These are phyloP conservation scores for Tylopilus cervinicoccineus DNA, from an alignment of 768 basidiomycete genomes.

Conservation along the genomic window DNA sequence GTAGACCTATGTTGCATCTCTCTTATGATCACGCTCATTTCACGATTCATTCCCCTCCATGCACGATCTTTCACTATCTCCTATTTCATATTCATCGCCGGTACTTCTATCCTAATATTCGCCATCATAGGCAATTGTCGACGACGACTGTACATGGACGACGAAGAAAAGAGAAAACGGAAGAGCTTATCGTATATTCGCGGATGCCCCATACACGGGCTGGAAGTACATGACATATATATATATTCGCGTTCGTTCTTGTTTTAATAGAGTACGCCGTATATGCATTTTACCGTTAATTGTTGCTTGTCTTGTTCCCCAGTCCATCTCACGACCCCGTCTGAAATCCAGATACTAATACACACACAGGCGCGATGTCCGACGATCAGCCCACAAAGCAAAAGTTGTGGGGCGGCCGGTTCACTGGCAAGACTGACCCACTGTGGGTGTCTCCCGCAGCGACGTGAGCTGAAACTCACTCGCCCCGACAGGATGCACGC, in stretches of 20 bases:
- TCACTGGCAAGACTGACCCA: slow-evolving; percentile 84
- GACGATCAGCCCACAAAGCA: slow-evolving; percentile 50
- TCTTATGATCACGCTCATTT: no score
- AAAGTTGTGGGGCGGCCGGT: slow-evolving; percentile 87
- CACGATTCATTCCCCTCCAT: background rate
- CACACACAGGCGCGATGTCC: slow-evolving; percentile 27
- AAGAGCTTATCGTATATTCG: slow-evolving; percentile 10
- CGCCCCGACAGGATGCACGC: slow-evolving; percentile 78
- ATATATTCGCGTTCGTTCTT: background rate
- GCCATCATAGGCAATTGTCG: background rate
- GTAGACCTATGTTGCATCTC: no score
- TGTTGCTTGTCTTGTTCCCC: no score
- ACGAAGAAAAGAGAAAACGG: slow-evolving; percentile 1
- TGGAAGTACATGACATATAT: no score
- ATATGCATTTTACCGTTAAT: background rate
- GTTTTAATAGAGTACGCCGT: slow-evolving; percentile 1
- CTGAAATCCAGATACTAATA: no score
- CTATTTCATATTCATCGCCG: slow-evolving; percentile 3
- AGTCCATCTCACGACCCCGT: no score
- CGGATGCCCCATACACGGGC: slow-evolving; percentile 1
- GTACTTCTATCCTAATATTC: background rate
- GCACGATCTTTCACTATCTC: slow-evolving; percentile 14
- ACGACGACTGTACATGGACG: slow-evolving; percentile 10
- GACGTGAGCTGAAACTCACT: slow-evolving; percentile 1
- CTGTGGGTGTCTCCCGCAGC: slow-evolving; percentile 4